phyloP scores from a whole-genome alignment of 2,329 filamentous ascomycete genomes.

The Waltergamsia citrina region DNA sequence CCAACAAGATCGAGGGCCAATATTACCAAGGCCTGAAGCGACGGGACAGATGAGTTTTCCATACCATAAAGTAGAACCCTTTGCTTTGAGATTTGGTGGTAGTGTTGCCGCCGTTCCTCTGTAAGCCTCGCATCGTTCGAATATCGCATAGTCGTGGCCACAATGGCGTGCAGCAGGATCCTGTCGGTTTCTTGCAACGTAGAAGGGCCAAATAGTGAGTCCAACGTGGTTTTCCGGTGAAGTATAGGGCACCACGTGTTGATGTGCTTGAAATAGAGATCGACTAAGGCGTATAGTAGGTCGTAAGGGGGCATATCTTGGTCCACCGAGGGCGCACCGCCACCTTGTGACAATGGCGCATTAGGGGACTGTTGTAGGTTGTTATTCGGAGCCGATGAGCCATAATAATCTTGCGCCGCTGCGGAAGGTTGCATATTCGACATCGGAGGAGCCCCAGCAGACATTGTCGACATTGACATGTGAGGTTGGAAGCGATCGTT shows the following conservation, averaged over 20 bases:
- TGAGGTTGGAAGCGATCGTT: slow-evolving; percentile 40
- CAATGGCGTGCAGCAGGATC: slow-evolving; percentile 78
- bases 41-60: slow-evolving; percentile 82
- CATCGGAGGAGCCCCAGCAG: slow-evolving; percentile 23
- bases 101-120: slow-evolving; percentile 61
- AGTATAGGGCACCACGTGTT: slow-evolving; percentile 85
- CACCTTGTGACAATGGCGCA: slow-evolving; percentile 39
- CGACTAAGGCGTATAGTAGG: slow-evolving; percentile 61
- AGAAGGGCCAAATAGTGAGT: slow-evolving; percentile 70
- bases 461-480: slow-evolving; percentile 28
- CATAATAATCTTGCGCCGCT: slow-evolving; percentile 40
- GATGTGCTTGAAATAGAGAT: slow-evolving; percentile 71
- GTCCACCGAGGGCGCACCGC: slow-evolving; percentile 27
- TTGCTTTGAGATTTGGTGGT: slow-evolving; percentile 74
- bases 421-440: slow-evolving; percentile 26
- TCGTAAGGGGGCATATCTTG: slow-evolving; percentile 68
- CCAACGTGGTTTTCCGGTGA: slow-evolving; percentile 74
- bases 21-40: slow-evolving; percentile 79
- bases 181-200: slow-evolving; percentile 72
- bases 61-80: slow-evolving; percentile 80
- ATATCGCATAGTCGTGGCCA: slow-evolving; percentile 78
- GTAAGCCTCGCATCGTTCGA: slow-evolving; percentile 69
- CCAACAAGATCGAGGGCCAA: slow-evolving; percentile 78
- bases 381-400: slow-evolving; percentile 17
- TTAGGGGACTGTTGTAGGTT: slow-evolving; percentile 45